Evolutionary conservation across 768 basidiomycete genomes (phyloP).

Genomic region (Tylopilus subfusipes): DNA sequence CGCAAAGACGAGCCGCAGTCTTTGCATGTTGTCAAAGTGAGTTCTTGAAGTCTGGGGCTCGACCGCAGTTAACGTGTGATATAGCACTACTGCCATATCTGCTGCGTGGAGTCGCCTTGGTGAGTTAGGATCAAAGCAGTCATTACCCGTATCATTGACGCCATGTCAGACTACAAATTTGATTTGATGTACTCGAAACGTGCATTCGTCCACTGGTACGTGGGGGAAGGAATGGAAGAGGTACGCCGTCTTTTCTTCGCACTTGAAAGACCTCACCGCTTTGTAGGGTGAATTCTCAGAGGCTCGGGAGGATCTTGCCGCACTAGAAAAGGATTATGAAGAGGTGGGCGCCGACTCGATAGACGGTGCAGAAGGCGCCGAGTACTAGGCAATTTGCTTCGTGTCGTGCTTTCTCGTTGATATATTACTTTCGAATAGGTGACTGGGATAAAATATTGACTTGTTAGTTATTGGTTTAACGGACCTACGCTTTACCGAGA

Average conservation of each 20-base stretch:
- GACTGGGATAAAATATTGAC: conserved; percentile 6
- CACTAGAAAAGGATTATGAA: conserved; percentile 93
- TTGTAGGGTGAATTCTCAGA: conserved; percentile 93
- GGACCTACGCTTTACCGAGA: background rate
- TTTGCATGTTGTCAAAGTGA: conserved; percentile 95
- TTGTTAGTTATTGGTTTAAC: conserved; percentile 10
- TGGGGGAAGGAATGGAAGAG: conserved; percentile 99
- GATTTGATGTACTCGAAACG: conserved; percentile 97
- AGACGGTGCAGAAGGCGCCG: conserved; percentile 58
- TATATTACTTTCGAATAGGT: conserved; percentile 2
- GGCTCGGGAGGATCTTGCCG: conserved; percentile 96
- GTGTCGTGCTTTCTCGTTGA: background rate
- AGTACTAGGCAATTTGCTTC: conserved; percentile 39
- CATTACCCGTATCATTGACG: conserved; percentile 5
- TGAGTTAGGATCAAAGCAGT: conserved; percentile 26
- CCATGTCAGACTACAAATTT: conserved; percentile 82
- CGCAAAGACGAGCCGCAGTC: conserved; percentile 87
- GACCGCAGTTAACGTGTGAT: conserved; percentile 4
- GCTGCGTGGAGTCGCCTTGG: conserved; percentile 89
- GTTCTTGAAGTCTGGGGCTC: conserved; percentile 15
- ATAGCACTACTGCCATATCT: conserved; percentile 87
- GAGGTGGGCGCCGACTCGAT: conserved; percentile 81
- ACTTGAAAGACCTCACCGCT: conserved; percentile 6
- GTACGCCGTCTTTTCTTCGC: conserved; percentile 27
- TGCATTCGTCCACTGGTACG: conserved; percentile 92